Base-by-base conservation (phyloP, 768 basidiomycete genomes). In the Podaxis sp. region DNA sequence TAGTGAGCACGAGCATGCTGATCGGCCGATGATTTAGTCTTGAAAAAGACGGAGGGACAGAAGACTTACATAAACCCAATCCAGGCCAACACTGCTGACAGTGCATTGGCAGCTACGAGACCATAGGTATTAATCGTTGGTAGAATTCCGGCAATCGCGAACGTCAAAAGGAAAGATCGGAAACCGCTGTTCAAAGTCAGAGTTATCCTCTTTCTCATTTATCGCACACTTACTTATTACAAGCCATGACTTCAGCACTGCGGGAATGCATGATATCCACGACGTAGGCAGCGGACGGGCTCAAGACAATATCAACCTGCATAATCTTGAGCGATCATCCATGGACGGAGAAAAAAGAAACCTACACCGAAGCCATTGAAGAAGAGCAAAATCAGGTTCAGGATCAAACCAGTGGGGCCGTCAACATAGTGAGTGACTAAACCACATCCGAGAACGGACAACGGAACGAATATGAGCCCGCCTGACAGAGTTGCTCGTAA, bases 191-290 rank as follows among this genome's bases (percentile, higher is more conserved):
- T 1, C 5, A 36, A 22, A n/a, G 17, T 12, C 22, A 17, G 17
- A 17, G 15, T 8, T 8, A 46, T 13, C 3, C 11, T 15, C 12
- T 17, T 2, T 13, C 20, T 2, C 15, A 48, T 46, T 20, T 20
- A 51, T 11, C 6, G 4, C 22, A 10, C 7, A 53, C 83, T 36
- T 58, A 88, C 89, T 72, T 74, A 58, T 74, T 76, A 0, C 83
- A 87, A 1, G 86, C 88, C 73, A 82, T 77, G 20, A 79, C 77
- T 68, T 90, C 88, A 2, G 89, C 87, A 65, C 88, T 89, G n/a
- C 80, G 78, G 26, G 76, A 69, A 37, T 85, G 87, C 73, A 90
- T 65, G 17, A 89, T 72, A 65, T 90, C 89, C 3, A 89, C 80
- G 36, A 74, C 72, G 64, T 89, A 90, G 4, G 88, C 77, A 8